phyloP scores from a whole-genome alignment of 139 green algal species.

The Edaphochlamys debaryana region DNA sequence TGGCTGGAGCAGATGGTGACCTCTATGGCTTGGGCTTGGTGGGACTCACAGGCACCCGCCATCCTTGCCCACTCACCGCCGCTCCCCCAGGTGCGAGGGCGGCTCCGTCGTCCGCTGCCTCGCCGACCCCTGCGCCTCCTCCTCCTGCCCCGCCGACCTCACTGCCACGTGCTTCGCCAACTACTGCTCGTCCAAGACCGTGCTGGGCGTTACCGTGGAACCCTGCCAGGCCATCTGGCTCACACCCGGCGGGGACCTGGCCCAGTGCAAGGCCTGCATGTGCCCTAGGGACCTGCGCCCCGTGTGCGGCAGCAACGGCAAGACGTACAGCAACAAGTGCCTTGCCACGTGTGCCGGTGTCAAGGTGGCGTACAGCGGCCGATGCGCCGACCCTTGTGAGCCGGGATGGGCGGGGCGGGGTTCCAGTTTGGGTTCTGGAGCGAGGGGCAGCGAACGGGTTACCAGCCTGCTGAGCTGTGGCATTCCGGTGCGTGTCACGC shows the following conservation, averaged over 20 bases:
- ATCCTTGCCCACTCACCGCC: too few relatives aligned
- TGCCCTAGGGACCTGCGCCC: too few relatives aligned
- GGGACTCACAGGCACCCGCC: too few relatives aligned
- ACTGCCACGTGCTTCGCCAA: conserved; percentile 8
- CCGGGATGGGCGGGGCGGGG: background rate
- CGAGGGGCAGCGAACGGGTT: too few relatives aligned
- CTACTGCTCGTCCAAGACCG: background rate
- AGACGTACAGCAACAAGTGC: background rate
- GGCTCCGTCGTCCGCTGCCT: background rate
- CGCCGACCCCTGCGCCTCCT: background rate
- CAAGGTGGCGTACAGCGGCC: background rate
- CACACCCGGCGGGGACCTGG: background rate
- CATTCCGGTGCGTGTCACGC: too few relatives aligned
- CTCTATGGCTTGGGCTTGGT: too few relatives aligned
- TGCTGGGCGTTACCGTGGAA: background rate
- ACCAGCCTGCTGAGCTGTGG: background rate
- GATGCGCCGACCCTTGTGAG: background rate
- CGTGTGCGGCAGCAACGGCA: too few relatives aligned
- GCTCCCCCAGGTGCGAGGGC: conserved; percentile 2
- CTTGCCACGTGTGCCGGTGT: background rate
- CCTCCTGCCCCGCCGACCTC: background rate
- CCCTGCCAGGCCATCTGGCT: conserved; percentile 23
- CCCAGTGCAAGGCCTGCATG: too few relatives aligned
- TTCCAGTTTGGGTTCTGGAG: too few relatives aligned
- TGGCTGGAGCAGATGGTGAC: background rate